Base-by-base conservation (phyloP, 2,329 filamentous ascomycete genomes). In the Berkeleyomyces basicola region DNA sequence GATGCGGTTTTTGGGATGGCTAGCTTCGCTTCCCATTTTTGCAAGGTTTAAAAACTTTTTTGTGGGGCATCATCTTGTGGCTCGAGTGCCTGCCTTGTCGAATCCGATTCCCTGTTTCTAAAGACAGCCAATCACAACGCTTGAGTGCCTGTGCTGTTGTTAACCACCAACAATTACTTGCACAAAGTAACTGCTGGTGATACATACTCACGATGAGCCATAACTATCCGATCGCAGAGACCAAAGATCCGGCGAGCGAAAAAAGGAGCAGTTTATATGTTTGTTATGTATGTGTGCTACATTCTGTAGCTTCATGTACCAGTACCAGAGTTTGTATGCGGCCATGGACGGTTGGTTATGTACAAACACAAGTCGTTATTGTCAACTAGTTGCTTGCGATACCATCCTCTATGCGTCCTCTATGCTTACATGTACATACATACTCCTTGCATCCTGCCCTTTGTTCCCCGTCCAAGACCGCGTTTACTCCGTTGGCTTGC, bases 51-150 rank as follows among this genome's bases (percentile, higher is more conserved):
- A 53, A 53, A 53, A 37, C 49, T 44, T 59, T 61, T 61, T 61
- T 61, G 59, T 61, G 59, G 59, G 46, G 59, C 51, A 51, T 53
- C 46, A 46, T 46, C n/a, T 61, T 37, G 31, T 53, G 49, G 49
- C 49, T 23, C 49, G 33, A 53, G 57, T 58, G 57, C 57, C 16
- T 42, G 57, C 42, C 55, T 58, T 58, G 37, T 58, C 16, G 57
- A 58, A 33, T 23, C 33, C 23, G 39, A 58, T 43, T 58, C 39
- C 57, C 7, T 53, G 49, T 11, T 37, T 37, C 49, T 33, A 2
- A 53, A 53, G n/a, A 10, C 49, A 23, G 33, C 49, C 49, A 53
- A 53, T 53, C 49, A 53, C 23, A 53, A 5, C n/a, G 7, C 23
- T 11, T 53, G 49, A 4, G 4, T 53, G 57, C 11, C 23, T 23